Evolutionary conservation across 2,329 filamentous ascomycete genomes (phyloP).

Genomic region (Simplicillium aogashimaense): DNA sequence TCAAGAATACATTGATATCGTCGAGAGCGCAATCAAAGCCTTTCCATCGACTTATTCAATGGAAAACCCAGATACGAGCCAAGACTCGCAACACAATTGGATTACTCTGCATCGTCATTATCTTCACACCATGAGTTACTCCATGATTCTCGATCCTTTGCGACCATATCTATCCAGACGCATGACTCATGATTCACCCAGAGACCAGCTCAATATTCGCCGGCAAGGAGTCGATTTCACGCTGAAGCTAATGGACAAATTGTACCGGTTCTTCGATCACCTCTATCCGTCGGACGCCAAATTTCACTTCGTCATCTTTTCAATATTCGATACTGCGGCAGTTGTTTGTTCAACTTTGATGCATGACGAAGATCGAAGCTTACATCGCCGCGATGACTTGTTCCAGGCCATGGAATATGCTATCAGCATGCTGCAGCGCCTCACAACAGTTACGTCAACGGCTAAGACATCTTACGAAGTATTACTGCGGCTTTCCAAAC

Average conservation of each 20-base stretch:
- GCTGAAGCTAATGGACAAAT: constrained; percentile 28
- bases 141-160: constrained; percentile 34
- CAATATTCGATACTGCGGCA: constrained; percentile 40
- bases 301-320: constrained; percentile 38
- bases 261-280: constrained; percentile 15
- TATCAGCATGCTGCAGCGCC: constrained; percentile 20
- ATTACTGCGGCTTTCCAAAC: constrained; percentile 17
- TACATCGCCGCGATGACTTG: constrained; percentile 30
- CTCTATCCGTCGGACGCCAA: constrained; percentile 25
- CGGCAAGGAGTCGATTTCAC: constrained; percentile 31
- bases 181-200: constrained; percentile 14
- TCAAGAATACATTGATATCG: constrained; percentile 19
- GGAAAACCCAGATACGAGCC: constrained; percentile 26
- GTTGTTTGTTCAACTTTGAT: constrained; percentile 40
- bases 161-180: constrained; percentile 32
- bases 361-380: constrained; percentile 31
- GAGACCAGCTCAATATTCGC: constrained; percentile 26
- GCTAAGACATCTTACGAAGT: constrained; percentile 21
- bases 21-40: constrained; percentile 30
- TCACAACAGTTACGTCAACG: constrained; percentile 18
- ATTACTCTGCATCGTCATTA: constrained; percentile 34
- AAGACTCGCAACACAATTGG: constrained; percentile 30
- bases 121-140: constrained; percentile 31
- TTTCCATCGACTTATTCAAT: constrained; percentile 31
- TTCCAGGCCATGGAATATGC: constrained; percentile 26